These are phyloP conservation scores for Skeletonema marinoi DNA, from an alignment of 108 stramenopile genomes.

Conservation along the genomic window DNA sequence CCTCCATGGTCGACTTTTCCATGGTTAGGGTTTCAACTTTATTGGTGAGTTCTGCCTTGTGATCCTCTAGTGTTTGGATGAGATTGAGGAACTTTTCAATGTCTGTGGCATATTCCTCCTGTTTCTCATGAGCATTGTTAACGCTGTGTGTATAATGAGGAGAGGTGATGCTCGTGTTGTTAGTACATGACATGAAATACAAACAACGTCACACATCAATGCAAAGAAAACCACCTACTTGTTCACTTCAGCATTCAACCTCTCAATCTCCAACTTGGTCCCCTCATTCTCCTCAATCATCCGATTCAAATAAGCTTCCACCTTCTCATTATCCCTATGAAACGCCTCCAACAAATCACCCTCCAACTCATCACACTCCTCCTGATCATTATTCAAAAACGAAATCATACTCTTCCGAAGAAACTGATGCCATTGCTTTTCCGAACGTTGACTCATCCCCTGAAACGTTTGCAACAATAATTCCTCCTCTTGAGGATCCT, in stretches of 20 bases:
- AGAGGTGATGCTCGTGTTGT: background rate
- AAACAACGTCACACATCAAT: background rate
- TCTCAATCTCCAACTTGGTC: constrained; percentile 63
- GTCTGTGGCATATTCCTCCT: constrained; percentile 76
- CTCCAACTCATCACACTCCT: constrained; percentile 66
- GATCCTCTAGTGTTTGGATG: constrained; percentile 75
- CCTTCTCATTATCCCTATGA: constrained; percentile 62
- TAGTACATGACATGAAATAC: background rate
- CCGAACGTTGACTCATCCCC: constrained; percentile 60
- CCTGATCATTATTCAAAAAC: constrained; percentile 90
- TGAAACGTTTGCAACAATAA: constrained; percentile 56
- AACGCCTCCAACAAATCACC: constrained; percentile 72
- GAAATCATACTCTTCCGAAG: constrained; percentile 76
- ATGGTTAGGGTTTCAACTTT: constrained; percentile 64
- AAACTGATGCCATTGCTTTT: constrained; percentile 84
- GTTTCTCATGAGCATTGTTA: constrained; percentile 62
- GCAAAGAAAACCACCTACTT: constrained; percentile 61
- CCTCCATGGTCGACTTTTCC: constrained; percentile 64
- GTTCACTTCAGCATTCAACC: constrained; percentile 50
- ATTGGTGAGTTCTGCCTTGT: constrained; percentile 61
- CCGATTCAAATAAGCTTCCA: constrained; percentile 68
- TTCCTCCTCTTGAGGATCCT: constrained; percentile 20
- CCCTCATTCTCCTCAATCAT: constrained; percentile 68
- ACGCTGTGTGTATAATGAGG: constrained; percentile 45
- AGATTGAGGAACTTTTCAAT: constrained; percentile 89